Percentiles rank a stretch among this genome's conserved stretches.
Conservation (phyloP, 2,329 filamentous ascomycete species). For the Zymoseptoria passerinii region DNA sequence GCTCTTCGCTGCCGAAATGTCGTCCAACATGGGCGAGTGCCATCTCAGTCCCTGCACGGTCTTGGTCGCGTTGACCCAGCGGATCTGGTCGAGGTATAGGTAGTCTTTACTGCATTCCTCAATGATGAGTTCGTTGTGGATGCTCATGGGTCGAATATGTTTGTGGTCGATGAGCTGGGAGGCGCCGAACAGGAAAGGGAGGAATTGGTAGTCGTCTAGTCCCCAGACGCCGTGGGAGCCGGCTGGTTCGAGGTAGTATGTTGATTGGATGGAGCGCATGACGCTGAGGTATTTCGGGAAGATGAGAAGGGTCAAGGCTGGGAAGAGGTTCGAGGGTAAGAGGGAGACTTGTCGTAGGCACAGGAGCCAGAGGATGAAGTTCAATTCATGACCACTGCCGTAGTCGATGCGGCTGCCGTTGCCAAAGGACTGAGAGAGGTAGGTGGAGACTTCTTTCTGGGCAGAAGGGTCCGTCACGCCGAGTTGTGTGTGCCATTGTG, state of each 20-base stretch:
- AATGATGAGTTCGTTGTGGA: constrained; percentile 79
- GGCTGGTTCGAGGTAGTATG: constrained; percentile 87
- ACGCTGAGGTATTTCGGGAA: constrained; percentile 75
- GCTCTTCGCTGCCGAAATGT: constrained; percentile 81
- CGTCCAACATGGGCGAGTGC: constrained; percentile 97
- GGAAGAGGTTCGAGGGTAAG: constrained; percentile 59
- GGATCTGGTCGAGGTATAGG: constrained; percentile 85
- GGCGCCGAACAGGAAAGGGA: constrained; percentile 45
- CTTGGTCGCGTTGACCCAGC: constrained; percentile 93
- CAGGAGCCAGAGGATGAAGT: constrained; percentile 95
- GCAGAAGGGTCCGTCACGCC: constrained; percentile 46
- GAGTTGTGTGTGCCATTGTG: constrained; percentile 57
- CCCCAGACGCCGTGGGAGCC: constrained; percentile 86
- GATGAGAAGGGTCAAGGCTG: constrained; percentile 63
- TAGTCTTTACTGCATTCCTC: constrained; percentile 81
- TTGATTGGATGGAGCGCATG: constrained; percentile 80
- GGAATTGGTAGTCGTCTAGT: constrained; percentile 81
- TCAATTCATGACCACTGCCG: constrained; percentile 92
- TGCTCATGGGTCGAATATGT: constrained; percentile 46
- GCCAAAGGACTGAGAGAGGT: constrained; percentile 76
- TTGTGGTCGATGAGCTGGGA: constrained; percentile 57
- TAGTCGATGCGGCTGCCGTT: constrained; percentile 88
- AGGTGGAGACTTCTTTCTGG: constrained; percentile 65
- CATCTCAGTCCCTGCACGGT: constrained; percentile 88
- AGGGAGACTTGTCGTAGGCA: constrained; percentile 74